A percentile compares a stretch with the other conserved stretches of the same genome.
These are phyloP conservation scores for Fraxinus greggii DNA, from an alignment of 305 asterid species.

Conservation along the genomic window DNA sequence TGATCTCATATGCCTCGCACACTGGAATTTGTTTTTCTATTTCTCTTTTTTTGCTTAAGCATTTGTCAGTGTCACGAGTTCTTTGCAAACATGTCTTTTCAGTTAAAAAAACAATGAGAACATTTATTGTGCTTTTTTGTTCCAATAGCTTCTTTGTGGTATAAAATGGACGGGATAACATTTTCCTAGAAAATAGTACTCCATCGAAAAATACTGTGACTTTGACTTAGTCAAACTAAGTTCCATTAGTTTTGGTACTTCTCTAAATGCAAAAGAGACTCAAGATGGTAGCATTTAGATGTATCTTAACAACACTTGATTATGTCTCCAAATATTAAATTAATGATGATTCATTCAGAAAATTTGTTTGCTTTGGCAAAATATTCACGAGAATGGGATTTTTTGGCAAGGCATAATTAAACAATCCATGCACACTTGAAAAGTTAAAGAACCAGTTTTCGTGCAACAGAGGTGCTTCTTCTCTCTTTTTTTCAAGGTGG, in stretches of 20 bases:
- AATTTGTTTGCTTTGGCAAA: neutral
- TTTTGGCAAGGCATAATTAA: neutral
- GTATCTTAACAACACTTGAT: neutral
- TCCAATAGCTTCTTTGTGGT: neutral
- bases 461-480: neutral
- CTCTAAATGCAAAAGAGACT: neutral
- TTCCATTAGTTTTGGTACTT: neutral
- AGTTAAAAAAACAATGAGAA: neutral
- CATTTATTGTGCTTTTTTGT: neutral
- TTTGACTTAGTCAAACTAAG: neutral
- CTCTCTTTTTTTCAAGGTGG: neutral
- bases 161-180: conserved; percentile 1
- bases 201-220: neutral
- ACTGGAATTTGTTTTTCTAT: neutral
- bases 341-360: neutral
- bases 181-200: conserved; percentile 11
- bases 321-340: neutral
- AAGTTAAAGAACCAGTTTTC: neutral
- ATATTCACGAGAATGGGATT: neutral
- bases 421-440: neutral
- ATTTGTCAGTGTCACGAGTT: neutral
- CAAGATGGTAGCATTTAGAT: neutral
- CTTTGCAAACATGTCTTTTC: neutral
- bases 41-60: neutral
- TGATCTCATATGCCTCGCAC: neutral